Evolutionary conservation across 1,139 yeast genomes (phyloP).

Genomic region (Pichia terricola): DNA sequence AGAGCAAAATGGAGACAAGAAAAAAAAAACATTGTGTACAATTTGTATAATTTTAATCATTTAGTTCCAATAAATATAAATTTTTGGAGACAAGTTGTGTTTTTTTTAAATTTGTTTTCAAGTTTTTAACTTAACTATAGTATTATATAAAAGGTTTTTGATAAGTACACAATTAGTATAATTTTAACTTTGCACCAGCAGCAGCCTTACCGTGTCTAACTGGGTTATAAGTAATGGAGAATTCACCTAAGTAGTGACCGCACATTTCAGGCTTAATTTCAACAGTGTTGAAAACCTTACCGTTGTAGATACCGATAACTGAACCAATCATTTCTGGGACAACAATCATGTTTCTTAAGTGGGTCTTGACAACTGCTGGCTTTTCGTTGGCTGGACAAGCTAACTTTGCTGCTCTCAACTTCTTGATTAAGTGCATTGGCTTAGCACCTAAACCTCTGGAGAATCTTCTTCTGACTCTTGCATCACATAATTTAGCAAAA

Average conservation of each 20-base stretch:
- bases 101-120: too few species aligned
- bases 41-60: too few species aligned
- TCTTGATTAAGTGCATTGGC: slow-evolving; percentile 96
- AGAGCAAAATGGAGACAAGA: not conserved
- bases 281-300: slow-evolving; percentile 98
- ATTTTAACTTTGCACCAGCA: slow-evolving; percentile 42
- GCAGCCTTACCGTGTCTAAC: slow-evolving; percentile 99
- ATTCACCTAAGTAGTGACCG: slow-evolving; percentile 99
- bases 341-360: slow-evolving; percentile 97
- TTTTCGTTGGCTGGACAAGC: slow-evolving; percentile 90
- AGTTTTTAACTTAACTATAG: too few species aligned
- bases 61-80: too few species aligned
- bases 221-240: slow-evolving; percentile 99
- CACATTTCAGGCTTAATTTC: slow-evolving; percentile 99
- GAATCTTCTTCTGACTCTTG: slow-evolving; percentile 99
- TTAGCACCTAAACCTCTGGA: slow-evolving; percentile 94
- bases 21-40: not conserved
- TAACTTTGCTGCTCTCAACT: slow-evolving; percentile 96
- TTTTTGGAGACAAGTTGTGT: too few species aligned
- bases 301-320: slow-evolving; percentile 98
- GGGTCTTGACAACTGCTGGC: slow-evolving; percentile 98
- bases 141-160: too few species aligned
- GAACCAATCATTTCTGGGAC: slow-evolving; percentile 99
- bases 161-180: slow-evolving; percentile 20
- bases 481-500: slow-evolving; percentile 92